phyloP scores from a whole-genome alignment of 2,329 filamentous ascomycete genomes.

The Aspergillus tamarii region DNA sequence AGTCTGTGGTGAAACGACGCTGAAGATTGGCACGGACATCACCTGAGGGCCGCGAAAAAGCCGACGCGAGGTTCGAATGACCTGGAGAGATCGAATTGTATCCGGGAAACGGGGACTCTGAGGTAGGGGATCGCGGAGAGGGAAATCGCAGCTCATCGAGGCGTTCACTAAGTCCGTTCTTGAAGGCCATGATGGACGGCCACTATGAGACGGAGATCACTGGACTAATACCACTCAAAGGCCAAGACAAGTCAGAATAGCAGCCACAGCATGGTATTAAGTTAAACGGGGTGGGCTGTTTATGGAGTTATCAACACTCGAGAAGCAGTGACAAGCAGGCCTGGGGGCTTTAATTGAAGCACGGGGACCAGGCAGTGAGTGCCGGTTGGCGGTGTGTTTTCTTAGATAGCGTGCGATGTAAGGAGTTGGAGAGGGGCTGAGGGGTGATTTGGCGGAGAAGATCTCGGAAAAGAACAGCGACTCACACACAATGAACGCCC shows the following conservation, averaged over 20 bases:
- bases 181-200: conserved; percentile 63
- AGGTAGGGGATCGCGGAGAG: conserved; percentile 74
- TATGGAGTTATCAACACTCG: conserved; percentile 14
- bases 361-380: conserved; percentile 18
- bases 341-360: conserved; percentile 18
- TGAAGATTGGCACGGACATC: conserved; percentile 79
- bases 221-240: conserved; percentile 35
- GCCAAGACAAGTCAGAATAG: conserved; percentile 29
- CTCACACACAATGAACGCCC: conserved; percentile 46
- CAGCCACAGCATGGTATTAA: conserved; percentile 22
- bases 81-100: conserved; percentile 72
- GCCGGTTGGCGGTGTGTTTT: conserved; percentile 37
- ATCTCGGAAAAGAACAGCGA: conserved; percentile 31
- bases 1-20: conserved; percentile 92
- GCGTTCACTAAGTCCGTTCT: conserved; percentile 63
- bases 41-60: conserved; percentile 58
- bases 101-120: conserved; percentile 74
- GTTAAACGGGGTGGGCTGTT: conserved; percentile 12
- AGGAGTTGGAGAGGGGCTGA: conserved; percentile 43
- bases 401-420: conserved; percentile 32
- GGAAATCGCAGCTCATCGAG: conserved; percentile 83
- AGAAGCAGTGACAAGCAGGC: conserved; percentile 20
- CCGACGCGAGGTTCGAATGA: conserved; percentile 66
- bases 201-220: conserved; percentile 26
- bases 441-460: conserved; percentile 36